These are phyloP conservation scores for Neocatenulostroma microsporum DNA, from an alignment of 2,329 filamentous ascomycete genomes.

Conservation along the genomic window DNA sequence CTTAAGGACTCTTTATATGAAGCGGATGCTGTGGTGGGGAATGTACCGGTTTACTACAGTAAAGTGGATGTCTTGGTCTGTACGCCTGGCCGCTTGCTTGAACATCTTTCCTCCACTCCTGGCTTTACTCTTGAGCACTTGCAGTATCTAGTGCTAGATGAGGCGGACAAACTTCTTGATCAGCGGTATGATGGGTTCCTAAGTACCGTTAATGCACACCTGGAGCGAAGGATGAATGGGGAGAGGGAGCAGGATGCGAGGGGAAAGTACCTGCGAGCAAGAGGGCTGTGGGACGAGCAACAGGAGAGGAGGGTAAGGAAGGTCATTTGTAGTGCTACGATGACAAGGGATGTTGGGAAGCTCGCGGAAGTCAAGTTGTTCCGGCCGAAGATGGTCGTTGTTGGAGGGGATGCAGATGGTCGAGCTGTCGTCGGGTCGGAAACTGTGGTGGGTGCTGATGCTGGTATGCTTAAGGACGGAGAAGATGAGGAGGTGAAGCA, in stretches of 20 bases:
- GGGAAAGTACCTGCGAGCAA: conserved; percentile 18
- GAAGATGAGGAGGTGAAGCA: conserved; percentile 17
- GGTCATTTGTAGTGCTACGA: conserved; percentile 81
- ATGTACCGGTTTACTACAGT: conserved; percentile 59
- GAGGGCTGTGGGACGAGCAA: conserved; percentile 31
- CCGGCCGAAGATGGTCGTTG: conserved; percentile 66
- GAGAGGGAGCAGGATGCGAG: conserved; percentile 22
- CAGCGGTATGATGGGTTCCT: conserved; percentile 43
- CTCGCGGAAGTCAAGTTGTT: conserved; percentile 64
- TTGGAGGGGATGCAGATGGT: conserved; percentile 49
- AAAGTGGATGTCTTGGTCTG: conserved; percentile 84
- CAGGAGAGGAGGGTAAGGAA: conserved; percentile 55
- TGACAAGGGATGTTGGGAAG: conserved; percentile 78
- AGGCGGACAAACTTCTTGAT: conserved; percentile 84
- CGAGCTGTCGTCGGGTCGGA: conserved; percentile 29
- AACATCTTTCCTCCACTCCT: conserved; percentile 76
- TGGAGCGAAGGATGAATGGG: conserved; percentile 12
- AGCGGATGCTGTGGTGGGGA: conserved; percentile 44
- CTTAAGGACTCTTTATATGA: conserved; percentile 15
- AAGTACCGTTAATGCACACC: conserved; percentile 18
- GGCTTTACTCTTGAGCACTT: conserved; percentile 73
- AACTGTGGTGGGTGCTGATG: conserved; percentile 9
- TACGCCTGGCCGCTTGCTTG: conserved; percentile 84
- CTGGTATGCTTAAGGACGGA: conserved; percentile 14
- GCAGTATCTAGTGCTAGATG: conserved; percentile 85